phyloP scores from a whole-genome alignment of 192 early-diverging fungal species.

The Globomyces pollinis-pini region DNA sequence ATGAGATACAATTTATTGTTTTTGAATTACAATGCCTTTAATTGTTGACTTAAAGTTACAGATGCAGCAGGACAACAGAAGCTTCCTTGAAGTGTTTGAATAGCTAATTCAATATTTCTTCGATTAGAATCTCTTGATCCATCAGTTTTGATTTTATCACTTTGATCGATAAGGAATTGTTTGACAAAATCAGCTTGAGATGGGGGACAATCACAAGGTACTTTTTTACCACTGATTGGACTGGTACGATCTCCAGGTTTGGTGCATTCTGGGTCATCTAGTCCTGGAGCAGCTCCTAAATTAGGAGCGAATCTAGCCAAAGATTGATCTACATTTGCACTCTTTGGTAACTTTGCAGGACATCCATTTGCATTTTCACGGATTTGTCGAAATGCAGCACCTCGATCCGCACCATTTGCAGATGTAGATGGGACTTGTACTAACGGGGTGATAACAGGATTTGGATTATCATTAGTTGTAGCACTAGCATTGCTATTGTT shows the following conservation, averaged over 20 bases:
- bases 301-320: neutral
- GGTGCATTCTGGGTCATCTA: neutral
- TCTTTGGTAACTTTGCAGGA: neutral
- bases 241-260: neutral
- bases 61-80: conserved; percentile 5
- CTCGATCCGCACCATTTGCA: neutral
- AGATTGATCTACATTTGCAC: neutral
- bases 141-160: neutral
- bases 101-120: neutral
- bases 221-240: neutral
- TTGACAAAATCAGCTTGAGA: neutral
- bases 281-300: neutral
- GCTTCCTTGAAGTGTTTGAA: neutral
- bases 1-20: no score
- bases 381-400: neutral
- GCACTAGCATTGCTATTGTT: no score
- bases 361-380: no score
- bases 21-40: neutral
- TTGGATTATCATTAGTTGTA: neutral
- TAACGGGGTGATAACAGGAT: neutral
- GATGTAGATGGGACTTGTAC: no score
- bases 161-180: neutral
- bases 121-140: neutral
- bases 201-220: conserved; percentile 1
- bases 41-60: neutral